Percentiles rank a stretch among this genome's conserved stretches.
These are phyloP conservation scores for Zasmidium cellare DNA, from an alignment of 2,329 filamentous ascomycete genomes.

Conservation along the genomic window DNA sequence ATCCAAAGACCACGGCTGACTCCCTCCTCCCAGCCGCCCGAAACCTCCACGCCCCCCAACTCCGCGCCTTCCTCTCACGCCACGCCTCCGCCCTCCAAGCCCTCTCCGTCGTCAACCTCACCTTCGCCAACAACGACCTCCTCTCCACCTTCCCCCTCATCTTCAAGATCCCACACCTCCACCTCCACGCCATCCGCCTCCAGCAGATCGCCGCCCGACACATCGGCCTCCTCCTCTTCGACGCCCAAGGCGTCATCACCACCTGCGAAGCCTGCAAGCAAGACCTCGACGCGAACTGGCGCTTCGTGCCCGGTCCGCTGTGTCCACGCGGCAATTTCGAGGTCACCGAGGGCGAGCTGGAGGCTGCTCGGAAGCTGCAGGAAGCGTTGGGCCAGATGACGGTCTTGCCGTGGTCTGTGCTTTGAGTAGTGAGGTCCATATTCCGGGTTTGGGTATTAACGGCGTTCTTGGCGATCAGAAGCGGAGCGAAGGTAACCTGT, in stretches of 20 bases:
- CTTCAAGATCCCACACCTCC: conserved; percentile 3
- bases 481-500: too few species aligned
- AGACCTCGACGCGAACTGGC: conserved; percentile 4
- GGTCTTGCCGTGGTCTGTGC: neutral
- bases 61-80: conserved; percentile 6
- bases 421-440: neutral
- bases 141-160: conserved; percentile 1
- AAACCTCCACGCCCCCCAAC: conserved; percentile 1
- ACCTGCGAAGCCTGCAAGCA: conserved; percentile 9
- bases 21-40: too few species aligned
- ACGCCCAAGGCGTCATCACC: neutral
- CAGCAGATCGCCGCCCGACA: conserved; percentile 9
- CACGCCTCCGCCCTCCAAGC: conserved; percentile 8
- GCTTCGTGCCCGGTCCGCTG: conserved; percentile 2
- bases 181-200: conserved; percentile 7
- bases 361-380: neutral
- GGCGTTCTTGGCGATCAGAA: too few species aligned
- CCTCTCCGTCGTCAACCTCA: conserved; percentile 7
- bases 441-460: too few species aligned
- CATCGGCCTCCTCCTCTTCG: conserved; percentile 12
- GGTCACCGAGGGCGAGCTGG: neutral
- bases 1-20: too few species aligned
- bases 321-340: conserved; percentile 8
- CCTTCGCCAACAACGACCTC: conserved; percentile 9
- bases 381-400: neutral